These are phyloP conservation scores for Neonectria ditissima DNA, from an alignment of 2,329 filamentous ascomycete genomes.

Conservation along the genomic window DNA sequence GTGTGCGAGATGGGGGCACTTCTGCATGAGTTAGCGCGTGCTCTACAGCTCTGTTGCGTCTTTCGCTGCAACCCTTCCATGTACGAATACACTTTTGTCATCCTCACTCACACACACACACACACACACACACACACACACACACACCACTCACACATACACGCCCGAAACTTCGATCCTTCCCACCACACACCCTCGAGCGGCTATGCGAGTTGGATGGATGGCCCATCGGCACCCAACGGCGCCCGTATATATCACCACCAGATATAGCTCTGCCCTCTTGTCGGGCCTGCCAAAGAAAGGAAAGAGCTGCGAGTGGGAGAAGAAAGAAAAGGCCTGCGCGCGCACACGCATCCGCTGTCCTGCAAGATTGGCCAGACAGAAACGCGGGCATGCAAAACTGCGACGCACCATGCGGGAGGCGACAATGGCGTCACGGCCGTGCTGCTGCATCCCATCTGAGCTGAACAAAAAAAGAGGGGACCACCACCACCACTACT, in stretches of 20 bases:
- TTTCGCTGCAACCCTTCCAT: neutral
- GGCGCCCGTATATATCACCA: constrained; percentile 12
- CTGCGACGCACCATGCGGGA: constrained; percentile 28
- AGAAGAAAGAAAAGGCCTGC: constrained; percentile 9
- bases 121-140: neutral
- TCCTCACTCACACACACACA: neutral
- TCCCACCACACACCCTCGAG: neutral
- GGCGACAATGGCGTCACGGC: constrained; percentile 35
- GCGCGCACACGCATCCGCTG: constrained; percentile 11
- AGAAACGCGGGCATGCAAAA: neutral
- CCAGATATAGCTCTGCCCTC: constrained; percentile 12
- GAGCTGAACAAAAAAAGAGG: constrained; percentile 38
- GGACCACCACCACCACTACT: too few species aligned
- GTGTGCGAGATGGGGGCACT: neutral
- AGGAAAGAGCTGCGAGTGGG: neutral
- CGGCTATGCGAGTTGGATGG: neutral
- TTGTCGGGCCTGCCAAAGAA: neutral
- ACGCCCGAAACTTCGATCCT: neutral
- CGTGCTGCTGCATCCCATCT: constrained; percentile 31
- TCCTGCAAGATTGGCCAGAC: neutral
- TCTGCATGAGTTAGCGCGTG: constrained; percentile 6
- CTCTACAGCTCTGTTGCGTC: neutral
- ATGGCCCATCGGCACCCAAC: neutral
- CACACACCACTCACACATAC: neutral
- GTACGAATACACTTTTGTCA: neutral